phyloP scores from a whole-genome alignment of 495 filamentous ascomycete species.

The Pyrenula massariospora region DNA sequence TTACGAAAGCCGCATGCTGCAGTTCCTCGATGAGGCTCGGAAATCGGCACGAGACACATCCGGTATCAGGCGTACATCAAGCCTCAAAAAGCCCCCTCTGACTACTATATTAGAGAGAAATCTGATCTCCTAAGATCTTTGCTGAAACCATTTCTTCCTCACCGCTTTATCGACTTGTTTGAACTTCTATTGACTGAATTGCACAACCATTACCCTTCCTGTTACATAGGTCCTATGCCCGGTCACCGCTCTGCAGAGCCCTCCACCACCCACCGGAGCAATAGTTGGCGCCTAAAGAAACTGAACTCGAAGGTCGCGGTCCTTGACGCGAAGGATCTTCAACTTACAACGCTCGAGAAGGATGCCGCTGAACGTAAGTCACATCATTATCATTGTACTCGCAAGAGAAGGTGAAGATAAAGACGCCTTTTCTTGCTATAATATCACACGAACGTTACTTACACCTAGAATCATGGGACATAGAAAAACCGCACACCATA shows the following conservation, averaged over 20 bases:
- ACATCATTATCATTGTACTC: neutral
- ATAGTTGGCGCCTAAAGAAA: neutral
- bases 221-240: neutral
- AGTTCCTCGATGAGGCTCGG: neutral
- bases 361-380: neutral
- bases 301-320: neutral
- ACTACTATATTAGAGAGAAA: neutral
- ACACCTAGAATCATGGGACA: neutral
- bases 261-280: neutral
- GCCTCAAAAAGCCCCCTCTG: neutral
- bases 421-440: neutral
- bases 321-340: neutral
- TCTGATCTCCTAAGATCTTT: too few relatives aligned
- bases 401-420: neutral
- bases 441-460: neutral
- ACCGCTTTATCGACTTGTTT: neutral
- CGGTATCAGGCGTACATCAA: neutral
- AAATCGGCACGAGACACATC: neutral
- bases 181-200: neutral
- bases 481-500: neutral
- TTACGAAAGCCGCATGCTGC: neutral
- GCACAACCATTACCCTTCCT: neutral
- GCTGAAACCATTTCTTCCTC: too few relatives aligned
- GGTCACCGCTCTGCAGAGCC: neutral
- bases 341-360: constrained; percentile 1